Base-by-base conservation (phyloP, 441 rosid genomes). In the Pelargonium fulgidum region DNA sequence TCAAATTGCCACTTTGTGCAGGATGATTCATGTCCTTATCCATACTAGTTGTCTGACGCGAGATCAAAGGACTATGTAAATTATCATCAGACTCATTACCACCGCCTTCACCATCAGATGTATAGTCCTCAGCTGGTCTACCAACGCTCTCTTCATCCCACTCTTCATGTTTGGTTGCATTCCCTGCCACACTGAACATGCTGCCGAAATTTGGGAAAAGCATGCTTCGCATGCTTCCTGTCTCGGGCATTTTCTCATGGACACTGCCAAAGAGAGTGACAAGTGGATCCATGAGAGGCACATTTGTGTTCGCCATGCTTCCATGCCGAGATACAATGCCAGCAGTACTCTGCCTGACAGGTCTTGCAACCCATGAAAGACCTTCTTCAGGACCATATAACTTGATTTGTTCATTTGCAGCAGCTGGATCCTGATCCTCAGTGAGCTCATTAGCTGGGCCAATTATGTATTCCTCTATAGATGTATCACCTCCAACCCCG, bases 141-240 rank as follows among this genome's bases (percentile, higher is more conserved):
- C 45, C 72, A 29, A 81, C 83, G 75, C 85, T 87, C 84, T 87
- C 99, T 71, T 90, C 97, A 72, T 90, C 99, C 97, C 97, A 85
- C 3, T 89, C 92, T 16, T 89, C 96, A 54, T 85, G 73, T 67
- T 81, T 86, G 14, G 72, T 71, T 67, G 83, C 93, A 75, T 81
- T 81, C 22, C 90, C 93, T 76, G 93, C 96, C 44, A 87, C 78
- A 50, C 97, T 92, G 73, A 92, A 85, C 96, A 92, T 89, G 82
- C 99, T 92, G 65, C 98, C 96, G n/a, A 92, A 87, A 80, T 85
- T 87, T 0, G 98, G 97, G 80, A 94, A 90, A 71, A 94, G 83
- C 44, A 86, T 82, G 85, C 99, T 91, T 70, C 86, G 81, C 91
- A 84, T 89, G 82, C 98, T 92, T 73, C 92, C 98, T 44, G 81